Evolutionary conservation across 179 eudicot species (phyloP).

Genomic region (Beta macrorhiza): DNA sequence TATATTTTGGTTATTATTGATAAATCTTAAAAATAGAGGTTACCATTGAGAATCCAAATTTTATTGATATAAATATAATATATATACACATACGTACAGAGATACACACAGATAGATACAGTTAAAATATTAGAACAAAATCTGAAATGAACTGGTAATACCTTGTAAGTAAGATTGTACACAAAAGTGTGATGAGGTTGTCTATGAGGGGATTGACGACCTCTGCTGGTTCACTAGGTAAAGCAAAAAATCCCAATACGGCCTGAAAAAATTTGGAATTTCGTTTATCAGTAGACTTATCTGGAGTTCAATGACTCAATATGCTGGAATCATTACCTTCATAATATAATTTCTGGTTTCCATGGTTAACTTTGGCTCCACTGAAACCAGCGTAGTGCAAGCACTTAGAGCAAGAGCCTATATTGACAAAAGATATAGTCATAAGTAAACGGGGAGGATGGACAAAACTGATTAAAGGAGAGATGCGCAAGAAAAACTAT

Average conservation of each 20-base stretch:
- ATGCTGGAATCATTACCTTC: conserved; percentile 52
- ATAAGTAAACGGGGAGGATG: not conserved
- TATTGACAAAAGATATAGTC: conserved; percentile 17
- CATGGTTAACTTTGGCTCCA: conserved; percentile 86
- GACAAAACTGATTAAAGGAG: not conserved
- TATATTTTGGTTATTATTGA: no score
- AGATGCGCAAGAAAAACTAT: not conserved
- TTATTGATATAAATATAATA: no score
- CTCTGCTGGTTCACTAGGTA: conserved; percentile 86
- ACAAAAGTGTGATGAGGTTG: conserved; percentile 77
- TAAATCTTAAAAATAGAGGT: no score
- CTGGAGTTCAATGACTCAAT: not conserved
- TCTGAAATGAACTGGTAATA: conserved; percentile 24
- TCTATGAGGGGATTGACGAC: conserved; percentile 73
- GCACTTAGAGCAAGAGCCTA: conserved; percentile 98
- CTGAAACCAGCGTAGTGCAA: conserved; percentile 96
- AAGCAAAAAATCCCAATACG: conserved; percentile 82
- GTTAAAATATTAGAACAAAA: not conserved
- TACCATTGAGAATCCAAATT: no score
- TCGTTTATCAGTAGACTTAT: conserved; percentile 3
- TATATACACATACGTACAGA: no score
- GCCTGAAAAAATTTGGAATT: conserved; percentile 54
- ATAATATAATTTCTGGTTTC: conserved; percentile 85
- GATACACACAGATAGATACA: not conserved
- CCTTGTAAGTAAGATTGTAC: conserved; percentile 90